Evolutionary conservation across 192 early-diverging fungal species (phyloP).

Genomic region (Linnemannia exigua): DNA sequence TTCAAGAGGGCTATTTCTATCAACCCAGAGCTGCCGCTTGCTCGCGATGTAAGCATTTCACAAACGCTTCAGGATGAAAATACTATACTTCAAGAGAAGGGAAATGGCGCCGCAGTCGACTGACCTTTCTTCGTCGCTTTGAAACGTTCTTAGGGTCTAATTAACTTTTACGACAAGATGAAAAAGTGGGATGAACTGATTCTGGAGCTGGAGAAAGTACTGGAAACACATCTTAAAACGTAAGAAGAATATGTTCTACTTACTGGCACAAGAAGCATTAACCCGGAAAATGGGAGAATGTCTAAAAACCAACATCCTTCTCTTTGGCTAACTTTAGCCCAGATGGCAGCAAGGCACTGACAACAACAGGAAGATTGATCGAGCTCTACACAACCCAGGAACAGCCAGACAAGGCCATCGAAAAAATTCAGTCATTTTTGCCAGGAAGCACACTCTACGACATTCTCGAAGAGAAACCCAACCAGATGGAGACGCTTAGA

Average conservation of each 20-base stretch:
- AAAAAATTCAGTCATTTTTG: conserved; percentile 56
- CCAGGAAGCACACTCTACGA: conserved; percentile 63
- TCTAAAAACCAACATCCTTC: neutral
- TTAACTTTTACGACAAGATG: conserved; percentile 74
- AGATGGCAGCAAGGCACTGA: conserved; percentile 64
- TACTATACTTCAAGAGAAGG: neutral
- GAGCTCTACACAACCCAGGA: conserved; percentile 62
- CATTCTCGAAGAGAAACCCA: conserved; percentile 51
- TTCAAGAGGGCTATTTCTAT: conserved; percentile 73
- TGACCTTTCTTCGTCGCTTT: neutral
- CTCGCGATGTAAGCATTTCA: conserved; percentile 68
- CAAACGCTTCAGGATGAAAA: neutral
- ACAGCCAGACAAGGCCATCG: conserved; percentile 42
- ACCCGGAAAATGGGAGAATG: neutral
- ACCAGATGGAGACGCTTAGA: conserved; percentile 50
- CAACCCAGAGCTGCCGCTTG: conserved; percentile 68
- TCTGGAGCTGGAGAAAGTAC: conserved; percentile 48
- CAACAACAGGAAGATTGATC: conserved; percentile 68
- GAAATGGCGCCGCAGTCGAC: conserved; percentile 17
- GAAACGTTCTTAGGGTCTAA: conserved; percentile 57
- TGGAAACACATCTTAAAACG: conserved; percentile 49
- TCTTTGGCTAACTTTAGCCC: conserved; percentile 29
- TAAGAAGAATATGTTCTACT: conserved; percentile 16
- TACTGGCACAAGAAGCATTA: neutral
- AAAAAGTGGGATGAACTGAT: conserved; percentile 54